Evolutionary conservation across 2,329 filamentous ascomycete species (phyloP), one percentile per base, ranked within the genome.

Genomic region (Lizonia empirigonia): DNA sequence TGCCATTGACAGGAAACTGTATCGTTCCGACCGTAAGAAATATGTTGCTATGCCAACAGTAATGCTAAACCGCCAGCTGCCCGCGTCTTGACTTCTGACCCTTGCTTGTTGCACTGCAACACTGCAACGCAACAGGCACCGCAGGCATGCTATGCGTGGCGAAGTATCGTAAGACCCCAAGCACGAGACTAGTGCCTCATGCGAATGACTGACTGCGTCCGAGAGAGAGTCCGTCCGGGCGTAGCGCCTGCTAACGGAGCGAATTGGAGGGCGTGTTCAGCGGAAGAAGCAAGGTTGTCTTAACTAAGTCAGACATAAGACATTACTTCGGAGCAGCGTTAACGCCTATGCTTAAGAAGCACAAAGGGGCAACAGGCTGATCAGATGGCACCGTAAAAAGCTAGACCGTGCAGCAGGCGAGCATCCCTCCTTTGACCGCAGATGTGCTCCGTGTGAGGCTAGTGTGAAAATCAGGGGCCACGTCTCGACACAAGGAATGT

Each of bases 1-100:
- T 40, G 18, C n/a, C 34, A 39, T 50, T 20, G 10, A 39, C 40
- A 7, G 5, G 34, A 45, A 44, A 36, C 7, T 45, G 15, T 44
- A 9, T 38, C 30, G 23, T 50, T 50, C 40, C 8, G 15, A 39
- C 40, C 2, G 27, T 29, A 27, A 23, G 47, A 20, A 13, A 22
- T 13, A 50, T 34, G 27, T 33, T 29, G 12, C 26, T 29, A 29
- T 13, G 26, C 12, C 7, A 29, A 29, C 26, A 29, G 26, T 29
- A 29, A 29, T 29, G 12, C 26, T 29, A 6, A 29, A 29, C 26
- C n/a, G 12, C 26, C 7, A 29, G 26, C 26, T 29, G 12, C 26
- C 26, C n/a, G 26, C n/a, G 12, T 29, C 26, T 29, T 29, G n/a
- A 29, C 26, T 6, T 29, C 26, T 29, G n/a, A 29, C 26, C 12